These are phyloP conservation scores for Edaphochlamys debaryana DNA, from an alignment of 139 green algal genomes.

Conservation along the genomic window DNA sequence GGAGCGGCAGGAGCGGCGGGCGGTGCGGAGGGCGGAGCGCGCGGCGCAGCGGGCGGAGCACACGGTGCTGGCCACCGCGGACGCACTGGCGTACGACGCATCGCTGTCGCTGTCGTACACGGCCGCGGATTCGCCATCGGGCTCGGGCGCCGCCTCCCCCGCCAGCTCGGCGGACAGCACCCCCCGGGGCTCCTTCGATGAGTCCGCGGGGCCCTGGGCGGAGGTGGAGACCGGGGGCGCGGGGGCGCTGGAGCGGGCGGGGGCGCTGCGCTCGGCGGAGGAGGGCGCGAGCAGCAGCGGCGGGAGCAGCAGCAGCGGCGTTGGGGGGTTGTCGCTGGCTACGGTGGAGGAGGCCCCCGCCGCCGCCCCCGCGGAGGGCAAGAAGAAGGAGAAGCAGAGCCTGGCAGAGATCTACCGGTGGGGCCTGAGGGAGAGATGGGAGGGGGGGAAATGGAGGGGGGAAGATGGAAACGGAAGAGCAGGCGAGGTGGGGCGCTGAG, in stretches of 20 bases:
- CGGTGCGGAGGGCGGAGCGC: not conserved
- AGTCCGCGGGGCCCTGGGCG: too few relatives aligned
- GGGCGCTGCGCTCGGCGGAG: not conserved
- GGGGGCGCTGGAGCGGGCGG: not conserved
- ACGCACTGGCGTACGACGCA: too few relatives aligned
- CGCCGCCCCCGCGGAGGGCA: slow-evolving; percentile 4
- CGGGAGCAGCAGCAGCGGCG: too few relatives aligned
- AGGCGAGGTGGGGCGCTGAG: not conserved
- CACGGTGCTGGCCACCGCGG: too few relatives aligned
- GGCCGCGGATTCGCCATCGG: slow-evolving; percentile 42
- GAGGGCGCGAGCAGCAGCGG: too few relatives aligned
- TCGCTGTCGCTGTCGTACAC: too few relatives aligned
- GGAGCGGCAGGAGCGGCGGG: not conserved
- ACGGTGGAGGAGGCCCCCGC: not conserved
- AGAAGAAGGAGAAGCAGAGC: slow-evolving; percentile 41
- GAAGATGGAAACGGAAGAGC: not conserved
- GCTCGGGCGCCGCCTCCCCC: too few relatives aligned
- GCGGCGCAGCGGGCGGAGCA: not conserved
- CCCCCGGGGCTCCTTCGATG: too few relatives aligned
- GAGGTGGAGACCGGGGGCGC: too few relatives aligned
- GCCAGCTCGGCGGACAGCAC: too few relatives aligned
- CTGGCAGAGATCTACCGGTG: slow-evolving; percentile 39
- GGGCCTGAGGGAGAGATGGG: not conserved
- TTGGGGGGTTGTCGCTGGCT: not conserved
- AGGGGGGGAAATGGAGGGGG: not conserved